phyloP scores from a whole-genome alignment of 2,329 filamentous ascomycete genomes.

The Penicillium sp. region DNA sequence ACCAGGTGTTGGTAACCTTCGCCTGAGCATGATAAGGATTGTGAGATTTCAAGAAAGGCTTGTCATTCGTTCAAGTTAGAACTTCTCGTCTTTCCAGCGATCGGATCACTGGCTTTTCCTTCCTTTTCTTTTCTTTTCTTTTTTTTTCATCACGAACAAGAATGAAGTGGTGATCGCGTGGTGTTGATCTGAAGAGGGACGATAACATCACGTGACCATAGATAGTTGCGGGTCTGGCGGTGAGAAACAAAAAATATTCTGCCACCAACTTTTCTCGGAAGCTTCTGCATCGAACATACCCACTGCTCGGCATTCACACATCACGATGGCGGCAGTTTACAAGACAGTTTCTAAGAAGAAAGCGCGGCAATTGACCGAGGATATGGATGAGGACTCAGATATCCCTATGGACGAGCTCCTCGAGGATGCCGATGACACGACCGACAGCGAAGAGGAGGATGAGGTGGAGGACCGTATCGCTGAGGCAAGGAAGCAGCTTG shows the following conservation, averaged over 20 bases:
- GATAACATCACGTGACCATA: conserved; percentile 26
- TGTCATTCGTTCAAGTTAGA: neutral
- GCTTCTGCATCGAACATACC: conserved; percentile 17
- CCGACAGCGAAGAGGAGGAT: conserved; percentile 40
- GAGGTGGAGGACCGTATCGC: conserved; percentile 29
- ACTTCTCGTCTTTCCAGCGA: neutral
- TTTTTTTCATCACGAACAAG: neutral
- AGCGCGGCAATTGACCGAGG: conserved; percentile 50
- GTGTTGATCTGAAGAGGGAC: neutral
- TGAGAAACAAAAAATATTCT: conserved; percentile 41
- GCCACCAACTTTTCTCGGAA: conserved; percentile 37
- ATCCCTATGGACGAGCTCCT: conserved; percentile 42
- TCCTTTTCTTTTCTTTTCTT: no score
- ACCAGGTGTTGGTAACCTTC: conserved; percentile 20
- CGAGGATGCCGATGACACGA: conserved; percentile 40
- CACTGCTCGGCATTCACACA: conserved; percentile 12
- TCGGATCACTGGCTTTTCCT: no score
- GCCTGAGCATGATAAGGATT: neutral
- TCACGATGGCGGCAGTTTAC: conserved; percentile 70
- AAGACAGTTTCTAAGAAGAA: conserved; percentile 68
- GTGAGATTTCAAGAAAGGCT: no score
- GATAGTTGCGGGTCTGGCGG: conserved; percentile 25
- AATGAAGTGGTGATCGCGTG: neutral
- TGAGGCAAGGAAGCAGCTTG: conserved; percentile 36
- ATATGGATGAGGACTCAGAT: conserved; percentile 48